Base-by-base conservation (phyloP, 441 rosid species). In the Manihot esculenta region DNA sequence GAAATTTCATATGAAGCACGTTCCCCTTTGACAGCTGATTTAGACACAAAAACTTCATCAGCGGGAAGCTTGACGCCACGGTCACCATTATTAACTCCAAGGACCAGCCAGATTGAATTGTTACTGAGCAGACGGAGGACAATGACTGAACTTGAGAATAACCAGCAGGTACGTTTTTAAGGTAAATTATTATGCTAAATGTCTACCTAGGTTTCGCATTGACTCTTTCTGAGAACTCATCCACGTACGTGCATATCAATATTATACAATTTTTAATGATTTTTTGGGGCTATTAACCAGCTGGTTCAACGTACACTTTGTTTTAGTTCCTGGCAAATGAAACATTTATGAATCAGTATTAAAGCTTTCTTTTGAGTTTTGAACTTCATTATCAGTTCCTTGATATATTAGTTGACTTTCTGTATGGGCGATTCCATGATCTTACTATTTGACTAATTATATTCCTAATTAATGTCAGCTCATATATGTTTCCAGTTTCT, bases 51-150 rank as follows among this genome's bases (percentile, higher is more conserved):
- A 70, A 72, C 79, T 23, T 81, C 88, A 21, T 88, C 98, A 50
- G 76, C 69, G 33, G 99, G 91, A 81, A 93, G 96, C 85, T 81
- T 87, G 82, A 96, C 99, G 45, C 99, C 99, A 33, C 79, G 89
- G 51, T 91, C 99, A 55, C 97, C 98, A 49, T 82, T 88, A 74
- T 72, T 86, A 84, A 88, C 92, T 42, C 92, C 97, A 48, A 74
- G 95, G 77, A 82, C 85, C 68, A 90, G 80, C 80, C 98, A 96
- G 82, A 86, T 93, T 51, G 99, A 88, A 73, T 76, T 91, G 81
- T 83, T 96, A 15, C 65, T 96, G 75, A 89, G 84, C 81, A 91
- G 87, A 65, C 83, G 84, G 54, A 87, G 78, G 82, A 89, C 87
- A 66, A 84, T 90, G 64, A 80, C 92, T 78, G 99, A 93, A 74